Conservation (phyloP, 2,329 filamentous ascomycete genomes). For the Fusarium xylarioides region DNA sequence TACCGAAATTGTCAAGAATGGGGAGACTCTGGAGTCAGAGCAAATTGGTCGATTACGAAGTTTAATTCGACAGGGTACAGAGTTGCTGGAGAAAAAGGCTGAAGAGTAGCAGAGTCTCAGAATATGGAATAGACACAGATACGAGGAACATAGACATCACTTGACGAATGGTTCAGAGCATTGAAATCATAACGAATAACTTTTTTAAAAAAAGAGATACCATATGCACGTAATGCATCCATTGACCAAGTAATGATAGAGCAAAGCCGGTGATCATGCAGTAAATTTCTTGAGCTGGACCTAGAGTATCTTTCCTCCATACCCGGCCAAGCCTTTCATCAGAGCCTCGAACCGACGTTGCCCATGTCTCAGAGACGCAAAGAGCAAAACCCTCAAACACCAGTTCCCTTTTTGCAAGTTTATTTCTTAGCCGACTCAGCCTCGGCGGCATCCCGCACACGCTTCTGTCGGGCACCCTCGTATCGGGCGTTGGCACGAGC, state of each 20-base stretch:
- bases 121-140: neutral
- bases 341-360: slow-evolving; percentile 51
- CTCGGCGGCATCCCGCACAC: slow-evolving; percentile 86
- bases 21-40: slow-evolving; percentile 51
- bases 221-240: slow-evolving; percentile 40
- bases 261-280: slow-evolving; percentile 53
- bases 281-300: slow-evolving; percentile 54
- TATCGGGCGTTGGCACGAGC: slow-evolving; percentile 85
- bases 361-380: slow-evolving; percentile 52
- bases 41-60: slow-evolving; percentile 55
- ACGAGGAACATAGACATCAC: neutral
- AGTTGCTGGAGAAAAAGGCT: slow-evolving; percentile 49
- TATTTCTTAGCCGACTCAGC: slow-evolving; percentile 90
- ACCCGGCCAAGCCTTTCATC: slow-evolving; percentile 49
- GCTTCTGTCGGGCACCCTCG: slow-evolving; percentile 90
- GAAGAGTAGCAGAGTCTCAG: slow-evolving; percentile 2
- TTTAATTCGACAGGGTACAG: slow-evolving; percentile 60
- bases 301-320: slow-evolving; percentile 52
- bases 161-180: neutral
- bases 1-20: slow-evolving; percentile 61
- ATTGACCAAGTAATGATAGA: slow-evolving; percentile 47
- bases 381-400: slow-evolving; percentile 56
- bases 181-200: slow-evolving; percentile 29
- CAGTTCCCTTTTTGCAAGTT: slow-evolving; percentile 54
- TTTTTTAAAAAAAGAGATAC: slow-evolving; percentile 32